Evolutionary conservation across 306 rosid species (phyloP).

Genomic region (Pyrus betulifolia): DNA sequence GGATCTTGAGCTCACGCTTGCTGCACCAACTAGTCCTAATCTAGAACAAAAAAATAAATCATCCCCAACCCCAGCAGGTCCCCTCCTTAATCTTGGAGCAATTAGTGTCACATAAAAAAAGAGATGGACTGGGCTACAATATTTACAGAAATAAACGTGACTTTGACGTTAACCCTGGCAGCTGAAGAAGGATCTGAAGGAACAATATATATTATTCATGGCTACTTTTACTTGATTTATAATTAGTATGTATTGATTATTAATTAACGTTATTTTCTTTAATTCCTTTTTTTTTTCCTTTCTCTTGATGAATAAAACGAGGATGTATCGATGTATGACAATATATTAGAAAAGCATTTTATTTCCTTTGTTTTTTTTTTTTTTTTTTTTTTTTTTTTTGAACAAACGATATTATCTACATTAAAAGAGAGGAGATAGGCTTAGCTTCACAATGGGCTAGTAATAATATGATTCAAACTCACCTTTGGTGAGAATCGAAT

Average conservation of each 20-base stretch:
- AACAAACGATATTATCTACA: no score
- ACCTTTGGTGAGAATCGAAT: no score
- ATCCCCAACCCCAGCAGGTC: constrained; percentile 16
- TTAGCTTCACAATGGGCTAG: no score
- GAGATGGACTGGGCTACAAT: background rate
- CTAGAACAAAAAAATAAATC: constrained; percentile 35
- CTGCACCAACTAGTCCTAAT: constrained; percentile 36
- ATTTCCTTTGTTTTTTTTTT: no score
- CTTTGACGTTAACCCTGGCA: constrained; percentile 1
- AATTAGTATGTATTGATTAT: constrained; percentile 4
- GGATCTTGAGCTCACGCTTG: constrained; percentile 74
- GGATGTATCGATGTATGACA: background rate
- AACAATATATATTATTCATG: background rate
- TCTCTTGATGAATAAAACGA: background rate
- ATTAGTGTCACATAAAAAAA: constrained; percentile 38
- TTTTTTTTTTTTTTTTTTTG: no score
- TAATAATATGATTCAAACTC: no score
- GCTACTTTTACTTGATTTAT: background rate
- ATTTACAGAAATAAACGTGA: background rate
- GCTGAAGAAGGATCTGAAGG: background rate
- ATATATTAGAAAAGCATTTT: background rate
- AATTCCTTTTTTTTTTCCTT: background rate
- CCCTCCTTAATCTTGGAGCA: constrained; percentile 37
- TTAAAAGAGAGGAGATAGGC: no score
- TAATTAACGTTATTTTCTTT: background rate